Evolutionary conservation across 805 yeast species (phyloP).

Genomic region (Candida mattraensis): DNA sequence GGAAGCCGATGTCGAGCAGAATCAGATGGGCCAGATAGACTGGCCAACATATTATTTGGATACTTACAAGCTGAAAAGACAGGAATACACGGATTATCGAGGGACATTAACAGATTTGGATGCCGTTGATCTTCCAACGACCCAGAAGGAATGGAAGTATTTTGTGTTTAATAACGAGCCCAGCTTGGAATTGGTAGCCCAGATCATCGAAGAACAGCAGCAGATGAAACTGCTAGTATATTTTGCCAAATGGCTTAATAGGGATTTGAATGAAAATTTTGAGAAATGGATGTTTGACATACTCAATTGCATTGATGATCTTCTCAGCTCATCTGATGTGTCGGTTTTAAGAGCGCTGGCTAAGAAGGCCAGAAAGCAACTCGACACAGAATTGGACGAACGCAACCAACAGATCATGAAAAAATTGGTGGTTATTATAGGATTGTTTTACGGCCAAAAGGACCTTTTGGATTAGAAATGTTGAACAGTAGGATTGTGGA

Average conservation of each 20-base stretch:
- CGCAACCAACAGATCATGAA: slow-evolving; percentile 17
- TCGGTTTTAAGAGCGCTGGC: slow-evolving; percentile 43
- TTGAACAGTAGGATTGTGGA: not conserved
- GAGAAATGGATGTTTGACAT: slow-evolving; percentile 42
- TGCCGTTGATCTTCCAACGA: slow-evolving; percentile 36
- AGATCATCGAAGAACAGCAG: slow-evolving; percentile 36
- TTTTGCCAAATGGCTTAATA: slow-evolving; percentile 42
- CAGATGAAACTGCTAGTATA: slow-evolving; percentile 40
- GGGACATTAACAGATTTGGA: slow-evolving; percentile 24
- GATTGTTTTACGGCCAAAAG: slow-evolving; percentile 24
- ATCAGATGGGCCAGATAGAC: not conserved
- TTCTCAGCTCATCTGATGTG: slow-evolving; percentile 38
- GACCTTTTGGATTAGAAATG: slow-evolving; percentile 20
- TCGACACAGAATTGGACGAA: slow-evolving; percentile 20
- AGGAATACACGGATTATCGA: slow-evolving; percentile 21
- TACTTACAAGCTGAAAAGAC: slow-evolving; percentile 17
- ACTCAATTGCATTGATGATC: slow-evolving; percentile 39
- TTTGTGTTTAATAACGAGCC: slow-evolving; percentile 38
- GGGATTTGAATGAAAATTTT: slow-evolving; percentile 29
- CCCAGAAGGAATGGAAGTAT: slow-evolving; percentile 43
- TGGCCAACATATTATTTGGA: slow-evolving; percentile 15
- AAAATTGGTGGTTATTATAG: slow-evolving; percentile 23
- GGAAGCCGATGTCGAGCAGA: slow-evolving; percentile 1
- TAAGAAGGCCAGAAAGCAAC: slow-evolving; percentile 34
- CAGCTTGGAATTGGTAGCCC: slow-evolving; percentile 28